Base-by-base conservation (phyloP, 2,329 filamentous ascomycete species). In the Aspergillus aculeatinus region DNA sequence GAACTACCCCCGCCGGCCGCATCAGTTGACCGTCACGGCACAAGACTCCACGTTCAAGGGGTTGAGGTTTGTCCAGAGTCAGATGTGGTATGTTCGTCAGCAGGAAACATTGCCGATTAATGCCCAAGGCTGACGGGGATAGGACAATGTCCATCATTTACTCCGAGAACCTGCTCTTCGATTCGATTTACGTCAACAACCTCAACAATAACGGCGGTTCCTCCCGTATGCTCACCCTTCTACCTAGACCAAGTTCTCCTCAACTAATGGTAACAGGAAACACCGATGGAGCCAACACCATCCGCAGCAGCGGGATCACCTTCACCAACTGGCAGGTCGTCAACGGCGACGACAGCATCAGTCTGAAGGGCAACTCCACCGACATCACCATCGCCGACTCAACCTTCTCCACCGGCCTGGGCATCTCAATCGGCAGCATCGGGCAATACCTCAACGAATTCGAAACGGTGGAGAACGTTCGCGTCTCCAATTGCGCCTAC, bases 341-440 rank as follows among this genome's bases (percentile, higher is more conserved):
- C 61, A 83, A 83, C 58, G 82, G 82, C 21, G 82, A 85, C 67
- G 83, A 85, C 65, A 77, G 77, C 61, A 82, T 87, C 55, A 79
- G 81, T 0, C 67, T 81, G 49, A 87, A 87, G 68, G 80, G 77
- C 31, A 87, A 87, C 67, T 82, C 78, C 48, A 85, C 80, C 19
- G 82, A 86, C 63, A 82, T 87, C 51, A 67, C 70, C 33, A 75
- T 86, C 58, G 75, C 77, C 25, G 77, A 86, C 68, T 78, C 73
- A 52, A 75, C 72, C 4, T 84, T 85, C 68, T 76, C 79, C 60
- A 76, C 77, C 31, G 83, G 83, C 1, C 75, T 80, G 3, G 83
- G 83, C 2, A 72, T 86, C n/a, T 82, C 85, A 2, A 77, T 87
- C 16, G 85, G 84, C 2, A 83, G 80, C 29, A 82, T 87, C 48